Evolutionary conservation across 768 basidiomycete genomes (phyloP), one percentile per base, ranked within the genome.

Genomic region (Tricholoma saponaceum): DNA sequence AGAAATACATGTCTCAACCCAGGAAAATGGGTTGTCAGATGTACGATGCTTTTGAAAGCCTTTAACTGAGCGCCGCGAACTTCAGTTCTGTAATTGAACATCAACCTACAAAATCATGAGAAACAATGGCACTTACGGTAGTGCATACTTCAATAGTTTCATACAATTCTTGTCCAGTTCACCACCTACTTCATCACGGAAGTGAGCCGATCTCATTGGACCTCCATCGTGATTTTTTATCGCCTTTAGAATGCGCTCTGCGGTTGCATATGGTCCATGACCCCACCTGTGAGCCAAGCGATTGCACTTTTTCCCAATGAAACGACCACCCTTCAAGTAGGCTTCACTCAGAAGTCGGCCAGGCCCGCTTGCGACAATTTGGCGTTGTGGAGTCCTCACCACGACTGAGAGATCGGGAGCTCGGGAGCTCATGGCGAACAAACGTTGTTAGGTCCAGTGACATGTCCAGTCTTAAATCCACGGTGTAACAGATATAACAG

Each of bases 11-110:
- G 30, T 32, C 53, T 33, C 25, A 54, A 28, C 10, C 53, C 53
- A 12, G 25, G 39, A 54, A 39, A 54, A 7, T 20, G 25, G 4
- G 37, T 28, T n/a, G 39, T 23, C 14, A 54, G 22, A 5, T 7
- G 10, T 30, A 44, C 25, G n/a, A 54, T 54, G 23, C 25, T 39
- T n/a, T 54, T 54, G 41, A 54, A 54, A 14, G 53, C 53, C 26
- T 43, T 37, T 3, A 54, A 18, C 20, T 41, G 53, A 2, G 53
- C 32, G 5, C 22, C 53, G 25, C 33, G 18, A 2, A 39, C 23
- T 54, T 54, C 53, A 4, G 22, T 39, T 6, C 53, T 54, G 30
- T 6, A 32, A 32, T 32, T 10, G 30, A 32, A 12, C n/a, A 16
- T 35, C 1, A 16, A 9, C n/a, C n/a, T 30, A 13, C 16, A 41